Conservation (phyloP, 2,329 filamentous ascomycete genomes). For the Ascochyta lentis region DNA sequence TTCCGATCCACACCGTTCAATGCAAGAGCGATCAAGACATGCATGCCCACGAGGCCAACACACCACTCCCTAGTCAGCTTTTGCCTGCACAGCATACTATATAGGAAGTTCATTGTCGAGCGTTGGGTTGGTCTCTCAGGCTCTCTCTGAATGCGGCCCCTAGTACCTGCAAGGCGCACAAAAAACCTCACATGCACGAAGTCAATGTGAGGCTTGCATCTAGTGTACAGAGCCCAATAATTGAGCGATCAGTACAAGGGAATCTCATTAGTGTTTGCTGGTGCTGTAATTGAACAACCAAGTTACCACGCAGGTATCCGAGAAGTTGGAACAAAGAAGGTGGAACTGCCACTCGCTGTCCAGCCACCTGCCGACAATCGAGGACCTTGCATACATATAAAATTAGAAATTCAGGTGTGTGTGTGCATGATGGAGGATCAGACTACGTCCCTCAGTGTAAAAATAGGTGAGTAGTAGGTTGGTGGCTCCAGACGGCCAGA, state of each 20-base stretch:
- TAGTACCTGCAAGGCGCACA: neutral
- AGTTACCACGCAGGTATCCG: neutral
- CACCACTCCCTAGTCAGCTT: neutral
- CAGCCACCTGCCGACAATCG: neutral
- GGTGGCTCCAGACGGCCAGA: neutral
- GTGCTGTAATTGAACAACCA: neutral
- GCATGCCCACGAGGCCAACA: slow-evolving; percentile 3
- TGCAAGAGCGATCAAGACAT: neutral
- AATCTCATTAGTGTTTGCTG: neutral
- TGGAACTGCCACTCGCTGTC: neutral
- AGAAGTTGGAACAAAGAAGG: slow-evolving; percentile 8
- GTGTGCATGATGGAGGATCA: neutral
- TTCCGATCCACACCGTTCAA: neutral
- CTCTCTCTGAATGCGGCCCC: neutral
- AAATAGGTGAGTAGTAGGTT: neutral
- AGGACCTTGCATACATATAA: neutral
- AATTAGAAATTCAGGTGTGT: neutral
- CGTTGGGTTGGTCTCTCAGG: neutral
- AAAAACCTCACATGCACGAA: neutral
- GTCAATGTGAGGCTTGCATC: neutral
- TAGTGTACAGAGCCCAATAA: neutral
- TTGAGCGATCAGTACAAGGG: neutral
- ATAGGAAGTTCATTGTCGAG: neutral
- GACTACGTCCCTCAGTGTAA: neutral
- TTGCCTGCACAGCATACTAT: neutral